Evolutionary conservation across 768 basidiomycete species (phyloP), one percentile per base, ranked within the genome.

Genomic region (Tubosaeta sp.): DNA sequence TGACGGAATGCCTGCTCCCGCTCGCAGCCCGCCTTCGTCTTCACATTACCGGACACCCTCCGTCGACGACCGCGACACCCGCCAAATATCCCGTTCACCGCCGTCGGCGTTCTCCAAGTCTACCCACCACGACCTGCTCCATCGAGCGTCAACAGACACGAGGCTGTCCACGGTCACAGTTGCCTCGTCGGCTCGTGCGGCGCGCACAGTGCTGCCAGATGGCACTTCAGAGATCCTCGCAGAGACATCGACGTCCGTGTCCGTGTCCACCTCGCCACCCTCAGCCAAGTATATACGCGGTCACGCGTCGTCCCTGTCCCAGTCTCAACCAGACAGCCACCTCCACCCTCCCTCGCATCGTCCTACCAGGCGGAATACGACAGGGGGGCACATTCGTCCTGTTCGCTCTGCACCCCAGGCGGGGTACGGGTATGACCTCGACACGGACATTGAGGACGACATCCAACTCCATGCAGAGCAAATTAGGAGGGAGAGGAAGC

Each of bases 401-500:
- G 63, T 58, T 13, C 65, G 56, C 44, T 64, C 63, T 19, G 60
- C 67, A 51, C 56, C 68, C 0, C 69, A 66, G 44, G 59, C 70
- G 8, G 73, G 73, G 30, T 63, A 71, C 19, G 67, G 67, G 5
- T 59, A 72, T 45, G 76, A 79, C 43, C 19, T 53, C 35, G 73
- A 73, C 4, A 57, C 61, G 0, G 73, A 73, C 36, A 69, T 71
- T 16, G 71, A 74, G 25, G 76, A 71, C 30, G 86, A 82, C 61
- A 96, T 96, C 39, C 80, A 93, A 60, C 75, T 84, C n/a, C 88
- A 94, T 57, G 91, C 90, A 0, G 93, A 95, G 58, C 82, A 83
- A 55, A 92, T 96, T 47, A 74, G 94, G 45, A 70, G 85, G 43
- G 90, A 95, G 69, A 75, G 93, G 39, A 90, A 91, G 67, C 75